phyloP scores from a whole-genome alignment of 192 early-diverging fungal species.

The Entophlyctis helioformis region DNA sequence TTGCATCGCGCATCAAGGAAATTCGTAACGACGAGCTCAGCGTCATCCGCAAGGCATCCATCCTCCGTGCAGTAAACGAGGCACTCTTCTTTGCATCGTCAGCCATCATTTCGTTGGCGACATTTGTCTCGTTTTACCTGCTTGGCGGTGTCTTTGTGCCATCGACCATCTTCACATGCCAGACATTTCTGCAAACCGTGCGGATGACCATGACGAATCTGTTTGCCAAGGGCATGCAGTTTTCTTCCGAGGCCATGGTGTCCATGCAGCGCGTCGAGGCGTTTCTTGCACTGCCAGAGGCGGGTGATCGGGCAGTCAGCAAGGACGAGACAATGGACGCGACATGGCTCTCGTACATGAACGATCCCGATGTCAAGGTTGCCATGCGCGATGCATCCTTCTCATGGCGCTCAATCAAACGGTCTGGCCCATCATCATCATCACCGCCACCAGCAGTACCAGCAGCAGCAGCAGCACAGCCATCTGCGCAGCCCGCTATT shows the following conservation, averaged over 20 bases:
- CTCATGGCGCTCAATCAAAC: conserved; percentile 20
- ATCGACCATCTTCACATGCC: conserved; percentile 18
- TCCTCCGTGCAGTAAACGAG: conserved; percentile 32
- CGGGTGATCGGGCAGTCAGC: neutral
- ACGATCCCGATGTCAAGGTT: conserved; percentile 9
- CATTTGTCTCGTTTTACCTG: neutral
- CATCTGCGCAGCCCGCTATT: neutral
- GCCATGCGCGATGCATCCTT: conserved; percentile 17
- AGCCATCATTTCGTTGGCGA: neutral
- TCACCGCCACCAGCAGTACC: too few relatives aligned
- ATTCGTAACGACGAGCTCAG: conserved; percentile 19
- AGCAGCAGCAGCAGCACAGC: neutral
- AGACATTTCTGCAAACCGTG: conserved; percentile 19
- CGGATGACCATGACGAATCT: conserved; percentile 32
- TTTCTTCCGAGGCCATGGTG: conserved; percentile 16
- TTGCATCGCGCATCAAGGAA: conserved; percentile 19
- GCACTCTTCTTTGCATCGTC: conserved; percentile 30
- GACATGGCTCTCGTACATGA: neutral
- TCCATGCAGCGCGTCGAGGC: conserved; percentile 25
- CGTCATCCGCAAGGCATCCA: conserved; percentile 15
- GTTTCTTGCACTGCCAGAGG: conserved; percentile 27
- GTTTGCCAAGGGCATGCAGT: conserved; percentile 34
- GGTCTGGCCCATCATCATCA: too few relatives aligned
- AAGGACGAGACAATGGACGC: conserved; percentile 2
- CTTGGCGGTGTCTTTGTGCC: neutral